Conservation (phyloP, 345 rosid species). For the sweet orange (Citrus sinensis) region DVS_A1.0 CM039165.1:36028501-36029000, state of each 20-base stretch:
- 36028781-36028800: not conserved
- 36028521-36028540: slow-evolving; percentile 44
- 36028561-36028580: not conserved
- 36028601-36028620: slow-evolving; percentile 14
- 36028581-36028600: slow-evolving; percentile 11
- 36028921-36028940: not conserved
- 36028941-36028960: not conserved
- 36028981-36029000: not conserved
- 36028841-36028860: not conserved
- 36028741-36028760: not conserved
- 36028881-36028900: not conserved
- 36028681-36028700: not conserved
- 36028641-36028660: slow-evolving; percentile 21
- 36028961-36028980: not conserved
- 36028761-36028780: not conserved
- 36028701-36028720: not conserved
- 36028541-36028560: slow-evolving; percentile 53
- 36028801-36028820: not conserved
- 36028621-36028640: slow-evolving; percentile 15
- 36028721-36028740: not conserved
- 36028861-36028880: not conserved
- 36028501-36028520: slow-evolving; percentile 78
- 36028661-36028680: not conserved
- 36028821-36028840: not conserved
- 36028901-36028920: not conserved